Evolutionary conservation across 2,329 filamentous ascomycete species (phyloP), one percentile per base, ranked within the genome.

Genomic region (Xylaria sp.): DNA sequence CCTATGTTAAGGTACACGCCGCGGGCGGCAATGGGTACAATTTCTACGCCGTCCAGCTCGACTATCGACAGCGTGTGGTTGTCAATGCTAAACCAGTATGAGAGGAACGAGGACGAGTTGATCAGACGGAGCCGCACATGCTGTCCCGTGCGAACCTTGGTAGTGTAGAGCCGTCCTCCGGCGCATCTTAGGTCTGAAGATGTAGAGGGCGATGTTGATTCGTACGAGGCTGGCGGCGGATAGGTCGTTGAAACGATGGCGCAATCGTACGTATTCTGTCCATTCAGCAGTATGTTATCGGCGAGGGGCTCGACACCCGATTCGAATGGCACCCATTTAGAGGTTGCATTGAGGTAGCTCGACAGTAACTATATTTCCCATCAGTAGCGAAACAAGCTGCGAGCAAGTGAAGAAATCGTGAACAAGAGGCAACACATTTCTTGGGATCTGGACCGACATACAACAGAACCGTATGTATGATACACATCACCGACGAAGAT

Each of bases 271-370:
- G 76, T 76, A 67, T 79, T 75, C 61, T 79, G 78, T 20, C 81
- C 81, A 65, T 83, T 83, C 13, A 83, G 69, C 5, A 83, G 72
- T 61, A 83, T 70, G 61, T 82, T 83, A 64, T 83, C 81, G 1
- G 81, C 75, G 0, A 82, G 77, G 0, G 81, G 82, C 74, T 83
- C 81, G 57, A 82, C 79, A 23, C 81, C 81, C 1, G 79, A 77
- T 66, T 75, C 75, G 23, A 67, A 73, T 8, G 77, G 78, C 2
- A 74, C 77, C 80, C 80, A 82, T 58, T 76, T 71, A 4, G 80
- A 78, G 1, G 78, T 76, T 0, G 81, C 67, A 36, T 73, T 76
- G 36, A 77, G 77, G 69, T 77, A 82, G 70, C 78, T 81, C 23
- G 69, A 41, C 39, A 77, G 55, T 28, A 79, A 68, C 77, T 77